Base-by-base conservation (phyloP, 78 protist genomes). In the Monosiga brevicollis region DNA sequence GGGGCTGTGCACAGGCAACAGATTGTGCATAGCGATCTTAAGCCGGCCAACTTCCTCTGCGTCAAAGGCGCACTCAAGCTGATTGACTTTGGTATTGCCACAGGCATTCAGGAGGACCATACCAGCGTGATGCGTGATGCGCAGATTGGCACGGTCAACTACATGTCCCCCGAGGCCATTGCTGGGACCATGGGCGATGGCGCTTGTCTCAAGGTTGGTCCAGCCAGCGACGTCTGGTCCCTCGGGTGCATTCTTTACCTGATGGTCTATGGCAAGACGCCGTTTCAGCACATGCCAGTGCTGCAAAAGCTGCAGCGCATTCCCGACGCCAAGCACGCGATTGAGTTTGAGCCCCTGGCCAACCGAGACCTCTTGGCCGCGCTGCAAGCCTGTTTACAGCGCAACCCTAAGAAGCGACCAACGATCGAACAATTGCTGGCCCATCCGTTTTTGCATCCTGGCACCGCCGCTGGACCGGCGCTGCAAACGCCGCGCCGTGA, bases 81-180 rank as follows among this genome's bases (percentile, higher is more conserved):
- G 38, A 97, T 97, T 26, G 99, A 97, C 90, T 97, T 97, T 83
- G 99, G 99, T 62, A 97, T 97, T 43, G 99, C 99, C 22, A 93
- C 29, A 95, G 90, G 86, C 38, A 29, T 0, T 79, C 11, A 86
- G 62, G 39, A 82, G 0, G 90, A 84, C 35, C 15, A 76, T 37
- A 85, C 89, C 42, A 55, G 76, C 35, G 62, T 80, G 36, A 26
- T 49, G 26, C 49, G 82, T 2, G 84, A 90, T 11, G 15, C 25
- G 3, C 92, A 86, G 39, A 75, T 95, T 55, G 99, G 99, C 37
- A 97, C 99, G 6, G 55, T 95, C 41, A 97, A 97, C 88, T 97
- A 97, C 88, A 97, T 97, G 84, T 89, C 96, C 0, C 99, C 99
- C 15, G 99, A 97, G 84, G 89, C 98, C 1, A 73, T 95, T 54